A percentile compares a stretch with the other conserved stretches of the same genome.
Evolutionary conservation across 345 rosid genomes (phyloP).

Genomic region (Cardamine resedifolia): DNA sequence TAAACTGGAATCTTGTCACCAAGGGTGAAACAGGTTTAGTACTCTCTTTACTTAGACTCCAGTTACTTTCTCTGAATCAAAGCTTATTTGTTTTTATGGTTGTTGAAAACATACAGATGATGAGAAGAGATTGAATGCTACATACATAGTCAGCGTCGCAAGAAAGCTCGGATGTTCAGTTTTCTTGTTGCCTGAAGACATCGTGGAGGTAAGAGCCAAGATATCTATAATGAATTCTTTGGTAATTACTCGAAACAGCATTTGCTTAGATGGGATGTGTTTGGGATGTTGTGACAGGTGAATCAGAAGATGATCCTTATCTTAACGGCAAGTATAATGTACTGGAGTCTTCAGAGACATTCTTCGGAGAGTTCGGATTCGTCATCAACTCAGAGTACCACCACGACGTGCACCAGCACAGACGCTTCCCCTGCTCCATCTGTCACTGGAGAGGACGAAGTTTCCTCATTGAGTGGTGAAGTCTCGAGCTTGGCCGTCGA

Average conservation of each 20-base stretch:
- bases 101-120: constrained; percentile 50
- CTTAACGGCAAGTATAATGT: constrained; percentile 86
- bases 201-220: constrained; percentile 70
- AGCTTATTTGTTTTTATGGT: background rate
- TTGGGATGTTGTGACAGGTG: constrained; percentile 54
- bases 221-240: background rate
- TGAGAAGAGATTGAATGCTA: constrained; percentile 91
- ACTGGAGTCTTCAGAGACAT: constrained; percentile 79
- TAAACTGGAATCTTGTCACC: constrained; percentile 94
- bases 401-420: constrained; percentile 40
- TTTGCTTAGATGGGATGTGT: constrained; percentile 15
- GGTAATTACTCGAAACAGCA: background rate
- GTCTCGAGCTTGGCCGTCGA: constrained; percentile 55
- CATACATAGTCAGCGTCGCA: constrained; percentile 90
- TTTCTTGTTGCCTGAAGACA: constrained; percentile 96
- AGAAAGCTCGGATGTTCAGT: constrained; percentile 96
- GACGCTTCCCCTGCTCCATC: constrained; percentile 75
- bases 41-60: background rate
- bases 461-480: constrained; percentile 60
- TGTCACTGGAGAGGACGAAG: constrained; percentile 69
- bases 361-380: constrained; percentile 53
- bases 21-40: constrained; percentile 85
- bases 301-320: constrained; percentile 93
- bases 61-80: background rate
- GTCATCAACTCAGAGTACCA: constrained; percentile 47